phyloP scores from a whole-genome alignment of 768 basidiomycete species.

The Kondoa subrosea region DNA sequence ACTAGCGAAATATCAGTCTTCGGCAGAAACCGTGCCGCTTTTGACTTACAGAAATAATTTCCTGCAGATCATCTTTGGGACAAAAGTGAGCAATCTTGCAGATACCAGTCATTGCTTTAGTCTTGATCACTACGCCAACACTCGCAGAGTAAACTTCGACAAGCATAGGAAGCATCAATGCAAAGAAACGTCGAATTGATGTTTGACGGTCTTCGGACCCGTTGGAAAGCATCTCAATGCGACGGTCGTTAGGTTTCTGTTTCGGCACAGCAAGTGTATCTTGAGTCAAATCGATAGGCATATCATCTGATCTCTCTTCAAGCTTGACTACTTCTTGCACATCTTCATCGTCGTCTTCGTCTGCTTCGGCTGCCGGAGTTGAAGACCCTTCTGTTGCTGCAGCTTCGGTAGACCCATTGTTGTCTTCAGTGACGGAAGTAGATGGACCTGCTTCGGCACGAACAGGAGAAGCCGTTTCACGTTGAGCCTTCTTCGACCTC shows the following conservation, averaged over 20 bases:
- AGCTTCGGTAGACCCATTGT: no score
- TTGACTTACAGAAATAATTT: conserved; percentile 56
- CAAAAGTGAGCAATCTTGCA: conserved; percentile 83
- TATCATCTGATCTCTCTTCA: conserved; percentile 13
- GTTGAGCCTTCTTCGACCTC: conserved; percentile 18
- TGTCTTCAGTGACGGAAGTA: not conserved
- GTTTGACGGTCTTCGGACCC: conserved; percentile 48
- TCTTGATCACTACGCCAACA: conserved; percentile 67
- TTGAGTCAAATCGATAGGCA: not conserved
- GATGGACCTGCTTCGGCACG: conserved; percentile 17
- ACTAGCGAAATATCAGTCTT: conserved; percentile 38
- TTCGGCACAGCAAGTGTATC: conserved; percentile 9
- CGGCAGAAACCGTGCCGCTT: no score
- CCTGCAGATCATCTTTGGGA: conserved; percentile 54
- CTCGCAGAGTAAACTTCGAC: conserved; percentile 99
- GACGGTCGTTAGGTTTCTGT: conserved; percentile 36
- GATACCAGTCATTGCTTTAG: conserved; percentile 71
- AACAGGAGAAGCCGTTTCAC: conserved; percentile 21
- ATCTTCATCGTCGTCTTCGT: conserved; percentile 28
- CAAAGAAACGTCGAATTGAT: conserved; percentile 72
- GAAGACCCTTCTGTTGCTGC: not conserved
- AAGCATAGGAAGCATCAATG: conserved; percentile 74
- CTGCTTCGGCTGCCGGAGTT: not conserved
- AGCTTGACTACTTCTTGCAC: conserved; percentile 21
- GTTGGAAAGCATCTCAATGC: conserved; percentile 45